These are phyloP conservation scores for Stagonosporopsis tanaceti DNA, from an alignment of 2,329 filamentous ascomycete species.

Conservation along the genomic window DNA sequence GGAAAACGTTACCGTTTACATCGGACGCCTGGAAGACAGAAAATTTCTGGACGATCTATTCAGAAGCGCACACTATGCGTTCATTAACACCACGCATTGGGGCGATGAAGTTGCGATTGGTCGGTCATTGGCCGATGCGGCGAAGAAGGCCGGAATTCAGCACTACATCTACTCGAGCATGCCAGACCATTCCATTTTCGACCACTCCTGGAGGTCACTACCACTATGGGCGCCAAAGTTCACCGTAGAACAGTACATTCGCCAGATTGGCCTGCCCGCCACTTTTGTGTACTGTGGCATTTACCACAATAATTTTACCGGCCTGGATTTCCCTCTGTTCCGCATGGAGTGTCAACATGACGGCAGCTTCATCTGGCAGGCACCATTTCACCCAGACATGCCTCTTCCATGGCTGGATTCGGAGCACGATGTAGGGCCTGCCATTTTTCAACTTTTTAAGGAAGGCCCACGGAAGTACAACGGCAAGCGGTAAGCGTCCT, in stretches of 20 bases:
- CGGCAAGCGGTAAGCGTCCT: constrained; percentile 66
- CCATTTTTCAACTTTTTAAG: constrained; percentile 93
- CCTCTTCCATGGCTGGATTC: constrained; percentile 95
- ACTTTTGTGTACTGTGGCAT: constrained; percentile 97
- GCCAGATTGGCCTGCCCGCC: constrained; percentile 79
- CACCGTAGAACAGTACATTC: constrained; percentile 89
- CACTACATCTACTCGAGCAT: constrained; percentile 98
- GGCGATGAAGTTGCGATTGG: constrained; percentile 93
- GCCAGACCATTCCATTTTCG: constrained; percentile 89
- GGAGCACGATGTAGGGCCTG: constrained; percentile 93
- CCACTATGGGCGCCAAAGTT: constrained; percentile 95
- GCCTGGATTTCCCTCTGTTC: constrained; percentile 88
- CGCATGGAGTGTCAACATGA: constrained; percentile 89
- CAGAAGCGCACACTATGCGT: constrained; percentile 83
- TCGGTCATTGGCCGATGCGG: constrained; percentile 85
- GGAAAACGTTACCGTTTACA: constrained; percentile 78
- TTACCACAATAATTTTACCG: constrained; percentile 99
- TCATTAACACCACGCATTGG: constrained; percentile 98
- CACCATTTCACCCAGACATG: constrained; percentile 88
- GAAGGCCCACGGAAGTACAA: constrained; percentile 88
- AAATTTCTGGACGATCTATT: constrained; percentile 82
- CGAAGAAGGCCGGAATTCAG: constrained; percentile 81
- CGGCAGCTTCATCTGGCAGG: constrained; percentile 89
- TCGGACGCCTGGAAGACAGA: constrained; percentile 74
- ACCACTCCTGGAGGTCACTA: constrained; percentile 78